Base-by-base conservation (phyloP, 805 yeast species). In the Myxozyma mucilagina region DNA sequence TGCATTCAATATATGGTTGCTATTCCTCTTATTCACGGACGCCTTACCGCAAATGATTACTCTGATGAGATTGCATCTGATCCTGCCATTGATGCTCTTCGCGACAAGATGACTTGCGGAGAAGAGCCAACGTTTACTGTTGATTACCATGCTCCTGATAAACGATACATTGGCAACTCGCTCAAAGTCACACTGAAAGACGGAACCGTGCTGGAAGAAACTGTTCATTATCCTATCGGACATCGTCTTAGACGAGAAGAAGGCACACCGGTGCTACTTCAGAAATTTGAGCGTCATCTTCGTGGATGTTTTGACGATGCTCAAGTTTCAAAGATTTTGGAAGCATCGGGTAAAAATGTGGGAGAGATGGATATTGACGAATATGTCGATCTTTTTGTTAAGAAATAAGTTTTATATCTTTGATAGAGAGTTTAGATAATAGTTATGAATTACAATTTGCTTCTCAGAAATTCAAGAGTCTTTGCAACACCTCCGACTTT, bases 1-100 rank as follows among this genome's bases (percentile, higher is more conserved):
- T 83, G 87, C 72, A 83, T 83, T 64, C 87, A 83, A 70, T 83
- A 83, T 72, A 83, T 83, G 87, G 78, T 79, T 50, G 87, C 87
- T 18, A 69, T 83, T 38, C 85, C 87, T 38, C 72, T 83, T 60
- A 76, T 84, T 62, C 74, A 76, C 67, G 87, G 87, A 47, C 76
- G 82, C 57, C 72, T 83, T 57, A 81, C 84, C 36, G 87, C 87
- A 5, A 83, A 81, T 67, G 85, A 83, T 70, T 83, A 83, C 72
- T 71, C 79, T 45, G 86, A 83, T 70, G 66, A 66, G 3, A 70
- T 80, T 54, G 87, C 87, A 29, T 59, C 77, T 1, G 79, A 82
- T 60, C 83, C 84, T 14, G 80, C 78, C 20, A 77, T 84, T 61
- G 86, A 83, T 68, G 75, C 69, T 9, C 73, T 83, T 42, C 79